Base-by-base conservation (phyloP, 1,139 yeast genomes). In the Suzukiozyma palmioleophila region DNA sequence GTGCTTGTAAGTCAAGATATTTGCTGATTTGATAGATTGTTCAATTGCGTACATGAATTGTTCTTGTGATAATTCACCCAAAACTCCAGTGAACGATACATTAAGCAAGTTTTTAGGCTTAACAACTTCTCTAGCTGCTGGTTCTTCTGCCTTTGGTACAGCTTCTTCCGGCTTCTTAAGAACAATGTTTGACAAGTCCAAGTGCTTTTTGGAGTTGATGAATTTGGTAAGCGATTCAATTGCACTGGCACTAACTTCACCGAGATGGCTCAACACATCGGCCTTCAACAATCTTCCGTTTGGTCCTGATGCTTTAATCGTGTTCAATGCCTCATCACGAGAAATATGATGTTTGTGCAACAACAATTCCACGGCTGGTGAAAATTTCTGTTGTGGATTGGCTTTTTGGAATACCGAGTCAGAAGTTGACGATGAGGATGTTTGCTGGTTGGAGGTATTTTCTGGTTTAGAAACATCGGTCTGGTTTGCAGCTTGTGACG, bases 261-360 rank as follows among this genome's bases (percentile, higher is more conserved):
- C 97, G 42, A 90, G 59, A 56, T 78, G 81, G 1, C 95, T 94
- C 49, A 90, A 73, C 1, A 90, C 88, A 59, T 92, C 98, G 46
- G 97, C 97, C 66, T 85, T 86, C 49, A 89, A 71, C 37, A 92
- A 60, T 54, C 96, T 77, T 14, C 97, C 97, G 44, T 80, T 74
- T 28, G 95, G 95, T 11, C 97, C 98, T 1, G 96, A 75, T 7
- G 97, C 95, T 27, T 77, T 71, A 50, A 92, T 87, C 48, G 82
- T 78, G 14, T 64, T 57, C 26, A 85, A 49, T 0, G 96, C 96
- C 13, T 84, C 89, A 35, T 77, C 82, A 42, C 62, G 61, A 2
- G 90, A 73, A 45, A 92, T 79, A 40, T 73, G 62, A 54, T 87
- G 73, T 42, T 72, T 69, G 36, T 75, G 77, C 37, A 92, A 68